Evolutionary conservation across 164 flowering plant species (phyloP), one percentile per base, ranked within the genome.

Genomic region (Cinnamomum chago): DNA sequence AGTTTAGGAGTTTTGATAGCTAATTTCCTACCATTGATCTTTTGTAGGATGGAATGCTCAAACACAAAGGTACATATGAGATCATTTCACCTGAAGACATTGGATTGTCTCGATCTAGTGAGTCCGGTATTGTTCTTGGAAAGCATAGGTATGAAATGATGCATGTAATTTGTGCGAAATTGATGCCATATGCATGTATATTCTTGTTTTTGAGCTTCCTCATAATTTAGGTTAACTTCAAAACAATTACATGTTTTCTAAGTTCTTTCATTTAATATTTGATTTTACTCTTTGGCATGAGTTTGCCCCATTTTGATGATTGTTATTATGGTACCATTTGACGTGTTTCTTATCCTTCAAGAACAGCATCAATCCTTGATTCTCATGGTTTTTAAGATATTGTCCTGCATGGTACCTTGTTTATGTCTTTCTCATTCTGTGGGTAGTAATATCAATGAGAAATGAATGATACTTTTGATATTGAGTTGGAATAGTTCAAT

Each of bases 11-110:
- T 55, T 18, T 55, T 55, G 60, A 55, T 3, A 0, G 60, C 60
- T 55, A 55, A 15, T 55, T 7, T 55, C 60, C n/a, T 55, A 55
- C n/a, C 20, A 55, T 55, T 76, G 10, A 60, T 47, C 28, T 76
- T 76, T 79, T 82, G 77, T 76, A 95, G 97, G 99, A 95, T 87
- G 99, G 98, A 80, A 93, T 95, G 98, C 91, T 95, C 40, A 95
- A 95, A 77, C 84, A 85, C 76, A 93, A 92, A 84, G 85, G 85
- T 52, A 95, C 99, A 50, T 95, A 95, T 85, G 99, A 95, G 79
- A 95, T 95, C 18, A 88, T 95, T 50, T 81, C 89, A 73, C 98
- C 99, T 68, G 95, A 92, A 79, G 99, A 93, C 83, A 86, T 95
- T 83, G 99, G 99, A 28, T 89, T 89, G 73, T 81, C 80, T 75